A percentile compares a stretch with the other conserved stretches of the same genome.
phyloP scores from a whole-genome alignment of 768 basidiomycete species.

The Hemileccinum rubropunctum region DNA sequence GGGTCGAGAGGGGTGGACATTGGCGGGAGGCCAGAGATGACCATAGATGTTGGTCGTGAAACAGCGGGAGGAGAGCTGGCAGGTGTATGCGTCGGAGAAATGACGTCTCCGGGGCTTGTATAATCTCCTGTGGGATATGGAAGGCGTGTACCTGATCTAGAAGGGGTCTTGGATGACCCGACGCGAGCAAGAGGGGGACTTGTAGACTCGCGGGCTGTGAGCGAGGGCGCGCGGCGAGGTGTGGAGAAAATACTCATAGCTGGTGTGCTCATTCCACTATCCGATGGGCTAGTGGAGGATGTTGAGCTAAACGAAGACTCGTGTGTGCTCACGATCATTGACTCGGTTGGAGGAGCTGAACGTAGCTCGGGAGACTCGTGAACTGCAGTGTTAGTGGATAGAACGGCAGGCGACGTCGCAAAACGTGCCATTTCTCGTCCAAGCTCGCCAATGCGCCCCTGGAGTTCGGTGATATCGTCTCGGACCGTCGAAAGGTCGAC shows the following conservation, averaged over 20 bases:
- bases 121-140: conserved; percentile 88
- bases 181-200: conserved; percentile 58
- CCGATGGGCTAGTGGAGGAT: conserved; percentile 14
- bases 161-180: conserved; percentile 31
- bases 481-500: conserved; percentile 53
- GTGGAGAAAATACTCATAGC: conserved; percentile 21
- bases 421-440: conserved; percentile 80
- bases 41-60: conserved; percentile 42
- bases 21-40: conserved; percentile 44
- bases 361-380: conserved; percentile 46
- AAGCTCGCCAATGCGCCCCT: conserved; percentile 69
- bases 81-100: conserved; percentile 33
- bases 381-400: conserved; percentile 46
- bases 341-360: conserved; percentile 44
- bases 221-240: conserved; percentile 30
- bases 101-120: conserved; percentile 56
- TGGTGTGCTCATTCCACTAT: conserved; percentile 12
- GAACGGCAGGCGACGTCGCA: conserved; percentile 45
- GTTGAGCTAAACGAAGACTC: conserved; percentile 23
- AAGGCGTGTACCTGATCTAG: conserved; percentile 44
- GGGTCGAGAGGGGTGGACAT: conserved; percentile 25
- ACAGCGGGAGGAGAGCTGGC: conserved; percentile 46
- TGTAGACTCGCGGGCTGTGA: conserved; percentile 59
- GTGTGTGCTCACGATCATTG: conserved; percentile 38
- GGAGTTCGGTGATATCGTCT: conserved; percentile 70